Percentiles rank a stretch among this genome's conserved stretches.
These are phyloP conservation scores for Corylus avellana DNA, from an alignment of 306 rosid genomes.

Conservation along the genomic window DNA sequence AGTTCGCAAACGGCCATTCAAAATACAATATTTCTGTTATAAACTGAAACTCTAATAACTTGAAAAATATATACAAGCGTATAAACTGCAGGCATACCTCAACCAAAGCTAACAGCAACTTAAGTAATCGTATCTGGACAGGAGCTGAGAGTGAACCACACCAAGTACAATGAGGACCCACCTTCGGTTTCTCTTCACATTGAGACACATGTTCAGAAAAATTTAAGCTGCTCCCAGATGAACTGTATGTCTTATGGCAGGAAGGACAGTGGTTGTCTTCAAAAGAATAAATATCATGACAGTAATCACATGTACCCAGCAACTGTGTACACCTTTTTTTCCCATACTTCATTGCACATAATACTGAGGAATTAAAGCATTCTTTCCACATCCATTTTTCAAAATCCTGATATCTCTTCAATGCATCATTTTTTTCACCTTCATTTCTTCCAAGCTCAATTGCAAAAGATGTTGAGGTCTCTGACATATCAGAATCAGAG, in stretches of 20 bases:
- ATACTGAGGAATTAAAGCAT: conserved; percentile 46
- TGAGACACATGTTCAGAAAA: conserved; percentile 42
- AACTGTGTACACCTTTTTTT: conserved; percentile 49
- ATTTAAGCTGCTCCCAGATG: conserved; percentile 32
- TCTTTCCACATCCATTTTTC: conserved; percentile 75
- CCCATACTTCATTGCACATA: conserved; percentile 53
- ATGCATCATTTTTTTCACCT: conserved; percentile 46
- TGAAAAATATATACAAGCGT: conserved; percentile 16
- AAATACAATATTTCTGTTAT: background rate
- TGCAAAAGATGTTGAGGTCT: conserved; percentile 56
- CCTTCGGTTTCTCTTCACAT: conserved; percentile 38
- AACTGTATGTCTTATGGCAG: conserved; percentile 42
- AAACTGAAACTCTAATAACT: conserved; percentile 14
- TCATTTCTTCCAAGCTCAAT: conserved; percentile 60
- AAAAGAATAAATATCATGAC: conserved; percentile 42
- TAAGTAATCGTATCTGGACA: conserved; percentile 58
- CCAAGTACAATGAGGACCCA: conserved; percentile 5
- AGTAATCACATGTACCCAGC: conserved; percentile 50
- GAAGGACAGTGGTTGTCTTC: conserved; percentile 46
- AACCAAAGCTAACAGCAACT: conserved; percentile 54
- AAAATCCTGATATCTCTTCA: conserved; percentile 65
- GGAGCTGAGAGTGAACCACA: conserved; percentile 45
- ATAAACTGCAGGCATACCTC: conserved; percentile 49
- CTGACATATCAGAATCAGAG: conserved; percentile 44
- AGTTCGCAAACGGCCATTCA: conserved; percentile 1